Conservation (phyloP, 306 rosid species). For the Acacia melanoxylon region DNA sequence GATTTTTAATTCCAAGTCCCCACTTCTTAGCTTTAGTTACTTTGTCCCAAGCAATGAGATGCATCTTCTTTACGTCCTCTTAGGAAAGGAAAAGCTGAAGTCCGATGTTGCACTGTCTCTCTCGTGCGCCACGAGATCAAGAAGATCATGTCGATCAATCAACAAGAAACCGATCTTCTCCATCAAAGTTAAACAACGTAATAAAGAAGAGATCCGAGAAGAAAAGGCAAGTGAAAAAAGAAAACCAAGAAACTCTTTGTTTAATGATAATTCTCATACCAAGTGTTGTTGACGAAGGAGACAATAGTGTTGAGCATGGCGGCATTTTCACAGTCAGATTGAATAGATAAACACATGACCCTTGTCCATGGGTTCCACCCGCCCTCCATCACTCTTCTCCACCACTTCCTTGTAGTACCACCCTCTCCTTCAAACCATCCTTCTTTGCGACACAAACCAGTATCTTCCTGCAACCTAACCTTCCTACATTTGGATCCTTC, state of each 20-base stretch:
- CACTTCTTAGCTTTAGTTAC: too few relatives aligned
- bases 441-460: constrained; percentile 43
- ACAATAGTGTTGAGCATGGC: background rate
- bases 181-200: background rate
- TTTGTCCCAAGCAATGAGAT: too few relatives aligned
- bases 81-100: too few relatives aligned
- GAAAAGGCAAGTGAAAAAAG: too few relatives aligned
- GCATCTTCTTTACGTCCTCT: too few relatives aligned
- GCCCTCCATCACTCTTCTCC: too few relatives aligned
- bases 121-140: too few relatives aligned
- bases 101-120: too few relatives aligned
- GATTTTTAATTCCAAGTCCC: too few relatives aligned
- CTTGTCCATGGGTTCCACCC: constrained; percentile 33
- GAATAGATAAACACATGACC: constrained; percentile 41
- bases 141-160: too few relatives aligned
- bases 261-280: background rate
- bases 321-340: constrained; percentile 24
- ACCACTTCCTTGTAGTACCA: constrained; percentile 24
- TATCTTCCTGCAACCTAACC: constrained; percentile 37
- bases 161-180: too few relatives aligned
- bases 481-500: constrained; percentile 28
- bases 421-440: constrained; percentile 38
- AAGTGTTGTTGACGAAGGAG: background rate
- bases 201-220: background rate
- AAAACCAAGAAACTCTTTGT: too few relatives aligned